Evolutionary conservation across 345 rosid species (phyloP), one percentile per base, ranked within the genome.

Genomic region (Citrus sp.): DNA sequence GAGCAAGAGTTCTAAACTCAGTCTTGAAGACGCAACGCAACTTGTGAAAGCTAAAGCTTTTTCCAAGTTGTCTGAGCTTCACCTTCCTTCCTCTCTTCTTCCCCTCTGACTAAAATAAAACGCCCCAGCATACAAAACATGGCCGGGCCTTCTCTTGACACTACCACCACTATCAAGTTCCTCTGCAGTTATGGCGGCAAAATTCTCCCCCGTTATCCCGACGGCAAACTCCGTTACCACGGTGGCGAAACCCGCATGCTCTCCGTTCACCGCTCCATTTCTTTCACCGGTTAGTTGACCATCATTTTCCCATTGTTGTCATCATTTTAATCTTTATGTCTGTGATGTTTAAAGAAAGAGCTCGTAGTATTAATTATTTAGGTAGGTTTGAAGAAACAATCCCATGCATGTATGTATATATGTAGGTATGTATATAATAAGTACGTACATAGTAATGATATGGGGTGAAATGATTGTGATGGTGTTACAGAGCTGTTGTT

Each of bases 171-270:
- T 77, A 81, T 93, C 83, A 95, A 93, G 75, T 90, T 95, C 83
- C 89, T 92, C 40, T 93, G 97, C 84, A 95, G 98, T 75, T 91
- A 95, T 85, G 97, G 94, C 59, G 98, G 98, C 28, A 90, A 82
- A 86, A 93, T 95, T 77, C 69, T 87, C 62, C 98, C 98, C 51
- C 98, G 98, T 77, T 85, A 88, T 78, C 87, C 94, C 16, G 97
- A 95, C 80, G 92, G 94, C 24, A 91, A 87, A 60, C 99, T 93
- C 88, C 97, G 98, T 82, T 95, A 93, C 74, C 77, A 82, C 19
- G 99, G 98, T 27, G 99, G 99, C 19, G 85, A 91, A 24, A 93
- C 97, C 75, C 98, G 98, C 70, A 93, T 95, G 86, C 91, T 95
- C 77, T 87, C 97, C 72, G 96, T 92, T 55, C 68, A 81, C 74